Evolutionary conservation across 2,329 filamentous ascomycete genomes (phyloP), one percentile per base, ranked within the genome.

Genomic region (Apiospora koreana): DNA sequence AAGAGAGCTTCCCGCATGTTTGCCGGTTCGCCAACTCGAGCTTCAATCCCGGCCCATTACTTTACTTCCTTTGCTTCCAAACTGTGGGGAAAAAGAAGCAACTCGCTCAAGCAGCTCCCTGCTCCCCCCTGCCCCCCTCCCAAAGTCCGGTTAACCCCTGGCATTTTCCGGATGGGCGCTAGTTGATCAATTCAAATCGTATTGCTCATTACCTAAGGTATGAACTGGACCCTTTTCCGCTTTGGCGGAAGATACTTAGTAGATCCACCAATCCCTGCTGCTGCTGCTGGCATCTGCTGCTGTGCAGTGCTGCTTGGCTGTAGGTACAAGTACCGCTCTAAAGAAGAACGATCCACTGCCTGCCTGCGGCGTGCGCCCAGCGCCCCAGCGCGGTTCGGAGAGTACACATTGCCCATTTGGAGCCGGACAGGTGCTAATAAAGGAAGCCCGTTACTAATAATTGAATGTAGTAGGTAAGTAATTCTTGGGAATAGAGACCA

Each of bases 401-500:
- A 62, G 54, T 62, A 62, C 54, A 62, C 54, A 62, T 62, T 62
- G 54, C 31, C 54, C 54, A 62, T 62, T 62, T 38, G 28, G 28
- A 58, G 50, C n/a, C n/a, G n/a, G n/a, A n/a, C 28, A 58, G 28
- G 50, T 58, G 54, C 54, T 62, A 62, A 38, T 21, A 62, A 62
- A n/a, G 54, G 54, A 38, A 38, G 31, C n/a, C n/a, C n/a, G 54
- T 62, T 54, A 25, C 6, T 31, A 62, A 18, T 35, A 38, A 38
- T 38, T 62, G 14, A 38, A n/a, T 35, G 7, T n/a, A n/a, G n/a
- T n/a, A n/a, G n/a, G 28, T 21, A 50, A 4, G 35, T 16, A 21
- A 58, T 58, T 58, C 54, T 54, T 35, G 31, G 31, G 54, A 62
- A 62, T 62, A 62, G 54, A 62, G 54, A 62, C 54, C 54, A 62